These are phyloP conservation scores for Protomyces inouyei DNA, from an alignment of 1,139 yeast species.

Conservation along the genomic window DNA sequence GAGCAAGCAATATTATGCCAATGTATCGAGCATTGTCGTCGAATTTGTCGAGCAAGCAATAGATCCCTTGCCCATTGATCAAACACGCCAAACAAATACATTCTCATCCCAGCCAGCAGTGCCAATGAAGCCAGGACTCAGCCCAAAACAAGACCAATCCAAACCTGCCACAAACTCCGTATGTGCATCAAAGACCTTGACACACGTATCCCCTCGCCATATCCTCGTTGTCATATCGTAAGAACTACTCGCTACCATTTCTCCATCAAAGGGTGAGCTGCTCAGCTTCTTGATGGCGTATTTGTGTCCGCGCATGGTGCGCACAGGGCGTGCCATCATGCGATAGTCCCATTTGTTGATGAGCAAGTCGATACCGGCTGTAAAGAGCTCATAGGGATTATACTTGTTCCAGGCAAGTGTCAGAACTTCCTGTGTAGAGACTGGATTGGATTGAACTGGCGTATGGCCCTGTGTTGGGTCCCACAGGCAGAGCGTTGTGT, in stretches of 20 bases:
- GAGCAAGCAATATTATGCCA: too few species aligned
- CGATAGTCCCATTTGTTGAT: conserved; percentile 85
- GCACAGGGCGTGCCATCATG: conserved; percentile 61
- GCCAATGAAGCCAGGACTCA: conserved; percentile 83
- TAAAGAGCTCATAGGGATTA: conserved; percentile 67
- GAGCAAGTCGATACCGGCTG: conserved; percentile 84
- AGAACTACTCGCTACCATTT: conserved; percentile 66
- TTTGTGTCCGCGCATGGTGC: conserved; percentile 80
- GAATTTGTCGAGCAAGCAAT: too few species aligned
- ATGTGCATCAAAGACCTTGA: conserved; percentile 62
- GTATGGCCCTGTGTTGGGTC: conserved; percentile 69
- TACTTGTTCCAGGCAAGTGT: conserved; percentile 89
- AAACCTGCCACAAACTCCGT: conserved; percentile 90
- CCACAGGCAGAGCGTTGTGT: conserved; percentile 75
- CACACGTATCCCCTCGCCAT: conserved; percentile 59
- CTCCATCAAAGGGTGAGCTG: conserved; percentile 86
- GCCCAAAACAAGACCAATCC: conserved; percentile 95
- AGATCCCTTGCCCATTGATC: conserved; percentile 32
- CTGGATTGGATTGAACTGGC: conserved; percentile 61
- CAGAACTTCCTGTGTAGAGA: conserved; percentile 74
- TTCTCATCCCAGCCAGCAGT: conserved; percentile 97
- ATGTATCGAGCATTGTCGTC: too few species aligned
- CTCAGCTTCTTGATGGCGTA: conserved; percentile 75
- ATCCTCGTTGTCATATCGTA: conserved; percentile 89
- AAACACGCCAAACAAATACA: conserved; percentile 82